phyloP scores from a whole-genome alignment of 1,139 yeast genomes.

The Hansenula sp. region DNA sequence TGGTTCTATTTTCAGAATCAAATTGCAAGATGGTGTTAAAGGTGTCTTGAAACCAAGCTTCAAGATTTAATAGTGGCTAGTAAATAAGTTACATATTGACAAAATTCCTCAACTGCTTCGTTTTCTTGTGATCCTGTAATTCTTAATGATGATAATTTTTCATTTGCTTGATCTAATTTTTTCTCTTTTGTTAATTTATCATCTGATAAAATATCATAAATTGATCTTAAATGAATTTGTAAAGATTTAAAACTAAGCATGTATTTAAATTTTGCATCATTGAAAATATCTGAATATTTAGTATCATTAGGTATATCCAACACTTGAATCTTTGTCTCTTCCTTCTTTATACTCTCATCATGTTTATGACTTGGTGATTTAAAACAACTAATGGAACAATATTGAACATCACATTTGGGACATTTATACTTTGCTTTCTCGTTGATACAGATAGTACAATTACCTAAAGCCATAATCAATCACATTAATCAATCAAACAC shows the following conservation, averaged over 20 bases:
- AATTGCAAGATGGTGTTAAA: slow-evolving; percentile 23
- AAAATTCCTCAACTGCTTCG: slow-evolving; percentile 51
- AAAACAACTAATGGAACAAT: slow-evolving; percentile 58
- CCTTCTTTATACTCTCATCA: slow-evolving; percentile 9
- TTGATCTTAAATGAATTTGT: slow-evolving; percentile 38
- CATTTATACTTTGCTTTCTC: slow-evolving; percentile 53
- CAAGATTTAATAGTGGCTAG: no score
- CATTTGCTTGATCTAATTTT: slow-evolving; percentile 42
- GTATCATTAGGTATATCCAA: slow-evolving; percentile 12
- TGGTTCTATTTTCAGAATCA: slow-evolving; percentile 42
- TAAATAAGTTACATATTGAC: slow-evolving; percentile 15
- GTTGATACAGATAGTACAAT: slow-evolving; percentile 43
- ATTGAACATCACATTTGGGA: slow-evolving; percentile 45
- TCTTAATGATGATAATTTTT: slow-evolving; percentile 44
- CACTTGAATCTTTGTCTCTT: background rate
- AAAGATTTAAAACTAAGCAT: slow-evolving; percentile 40
- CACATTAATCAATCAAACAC: background rate
- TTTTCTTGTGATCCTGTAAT: slow-evolving; percentile 50
- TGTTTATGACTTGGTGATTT: slow-evolving; percentile 41
- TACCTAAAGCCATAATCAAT: slow-evolving; percentile 4
- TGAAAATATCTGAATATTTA: slow-evolving; percentile 21
- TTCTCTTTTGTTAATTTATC: slow-evolving; percentile 37
- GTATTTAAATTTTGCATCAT: slow-evolving; percentile 34
- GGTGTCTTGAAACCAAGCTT: slow-evolving; percentile 23
- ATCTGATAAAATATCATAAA: slow-evolving; percentile 38